Percentiles rank a stretch among this genome's conserved stretches.
Conservation (phyloP, 1,284 basidiomycete genomes). For the Pseudozyma pruni region DNA sequence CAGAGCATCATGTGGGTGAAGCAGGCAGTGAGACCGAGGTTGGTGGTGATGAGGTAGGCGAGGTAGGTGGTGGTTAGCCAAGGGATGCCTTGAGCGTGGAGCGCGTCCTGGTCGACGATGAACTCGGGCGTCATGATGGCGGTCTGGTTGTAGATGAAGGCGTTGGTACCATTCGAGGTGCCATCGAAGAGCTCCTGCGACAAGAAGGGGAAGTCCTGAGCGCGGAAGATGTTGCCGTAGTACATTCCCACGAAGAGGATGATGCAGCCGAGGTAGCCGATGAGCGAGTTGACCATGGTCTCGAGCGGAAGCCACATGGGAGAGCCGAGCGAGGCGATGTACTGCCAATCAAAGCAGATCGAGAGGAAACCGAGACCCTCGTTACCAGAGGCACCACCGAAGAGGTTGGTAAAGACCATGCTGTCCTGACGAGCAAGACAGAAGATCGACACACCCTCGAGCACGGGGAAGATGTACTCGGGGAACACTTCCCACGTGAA, state of each 20-base stretch:
- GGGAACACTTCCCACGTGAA: conserved; percentile 69
- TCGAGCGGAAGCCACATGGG: conserved; percentile 35
- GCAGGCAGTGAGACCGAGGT: conserved; percentile 36
- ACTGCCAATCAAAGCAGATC: conserved; percentile 43
- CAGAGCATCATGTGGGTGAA: conserved; percentile 43
- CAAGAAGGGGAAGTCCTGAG: conserved; percentile 40
- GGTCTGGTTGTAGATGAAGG: conserved; percentile 38
- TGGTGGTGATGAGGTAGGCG: conserved; percentile 31
- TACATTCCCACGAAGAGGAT: conserved; percentile 37
- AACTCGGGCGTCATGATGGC: conserved; percentile 37
- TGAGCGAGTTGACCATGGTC: conserved; percentile 32
- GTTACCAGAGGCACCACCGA: conserved; percentile 41
- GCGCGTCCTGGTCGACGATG: conserved; percentile 19
- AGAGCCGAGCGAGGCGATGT: conserved; percentile 32
- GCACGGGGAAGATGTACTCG: conserved; percentile 69
- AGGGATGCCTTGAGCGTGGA: conserved; percentile 26
- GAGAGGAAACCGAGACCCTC: conserved; percentile 39
- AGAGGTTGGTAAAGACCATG: conserved; percentile 38
- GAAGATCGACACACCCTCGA: conserved; percentile 63
- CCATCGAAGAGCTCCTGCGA: conserved; percentile 30
- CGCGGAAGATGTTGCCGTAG: conserved; percentile 36
- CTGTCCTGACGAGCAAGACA: conserved; percentile 69
- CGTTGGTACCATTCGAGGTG: conserved; percentile 33
- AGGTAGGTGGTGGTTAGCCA: conserved; percentile 33
- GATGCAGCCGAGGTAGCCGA: conserved; percentile 32